A percentile compares a stretch with the other conserved stretches of the same genome.
These are phyloP conservation scores for Coemansia sp. DNA, from an alignment of 192 early-diverging fungal species.

Conservation along the genomic window DNA sequence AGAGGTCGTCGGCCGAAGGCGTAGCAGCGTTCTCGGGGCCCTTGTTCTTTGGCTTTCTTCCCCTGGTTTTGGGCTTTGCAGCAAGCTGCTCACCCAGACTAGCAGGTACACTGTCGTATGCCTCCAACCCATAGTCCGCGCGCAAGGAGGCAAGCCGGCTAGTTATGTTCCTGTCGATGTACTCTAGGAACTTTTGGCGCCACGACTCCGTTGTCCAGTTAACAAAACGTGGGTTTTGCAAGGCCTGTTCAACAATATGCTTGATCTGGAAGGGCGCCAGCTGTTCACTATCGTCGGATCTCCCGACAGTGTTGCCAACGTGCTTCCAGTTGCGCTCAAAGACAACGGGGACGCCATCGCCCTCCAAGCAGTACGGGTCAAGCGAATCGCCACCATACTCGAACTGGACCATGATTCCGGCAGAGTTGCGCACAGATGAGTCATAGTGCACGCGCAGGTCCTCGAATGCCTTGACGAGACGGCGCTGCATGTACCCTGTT, in stretches of 20 bases:
- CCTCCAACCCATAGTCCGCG: constrained; percentile 31
- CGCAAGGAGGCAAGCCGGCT: constrained; percentile 63
- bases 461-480: constrained; percentile 97
- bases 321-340: constrained; percentile 84
- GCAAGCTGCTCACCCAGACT: constrained; percentile 8
- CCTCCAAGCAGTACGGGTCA: constrained; percentile 93
- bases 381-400: constrained; percentile 95
- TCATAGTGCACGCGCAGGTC: constrained; percentile 96
- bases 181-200: constrained; percentile 63
- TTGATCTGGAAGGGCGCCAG: constrained; percentile 52
- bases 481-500: constrained; percentile 98
- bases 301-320: constrained; percentile 32
- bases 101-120: constrained; percentile 23
- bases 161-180: constrained; percentile 61
- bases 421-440: constrained; percentile 89
- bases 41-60: constrained; percentile 37
- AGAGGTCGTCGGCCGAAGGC: constrained; percentile 3
- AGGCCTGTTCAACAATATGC: constrained; percentile 55
- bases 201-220: constrained; percentile 55
- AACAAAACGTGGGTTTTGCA: constrained; percentile 52
- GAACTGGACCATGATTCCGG: constrained; percentile 92
- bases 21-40: constrained; percentile 15
- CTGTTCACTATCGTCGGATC: constrained; percentile 15
- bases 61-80: constrained; percentile 24
- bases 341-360: constrained; percentile 84